phyloP scores from a whole-genome alignment of 2,329 filamentous ascomycete genomes.

The Chaetomiaceae sp. region DNA sequence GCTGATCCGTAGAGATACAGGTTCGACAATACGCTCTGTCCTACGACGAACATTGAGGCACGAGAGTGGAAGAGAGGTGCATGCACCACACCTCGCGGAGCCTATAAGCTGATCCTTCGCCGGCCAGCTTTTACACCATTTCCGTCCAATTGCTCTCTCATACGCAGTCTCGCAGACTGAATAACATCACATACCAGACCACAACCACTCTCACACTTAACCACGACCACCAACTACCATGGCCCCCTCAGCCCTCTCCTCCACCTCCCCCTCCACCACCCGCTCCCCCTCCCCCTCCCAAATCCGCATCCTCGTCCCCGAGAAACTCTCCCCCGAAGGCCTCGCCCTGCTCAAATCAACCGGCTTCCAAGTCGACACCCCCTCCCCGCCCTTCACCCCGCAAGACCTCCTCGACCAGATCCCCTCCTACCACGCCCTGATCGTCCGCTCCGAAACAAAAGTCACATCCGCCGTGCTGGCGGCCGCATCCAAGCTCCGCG shows the following conservation, averaged over 20 bases:
- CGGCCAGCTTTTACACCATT: neutral
- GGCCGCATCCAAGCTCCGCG: slow-evolving; percentile 65
- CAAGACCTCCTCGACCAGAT: slow-evolving; percentile 62
- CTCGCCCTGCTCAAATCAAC: slow-evolving; percentile 59
- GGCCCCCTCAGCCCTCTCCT: slow-evolving; percentile 29
- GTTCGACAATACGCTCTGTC: neutral
- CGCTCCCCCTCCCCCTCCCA: slow-evolving; percentile 15
- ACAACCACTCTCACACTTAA: neutral
- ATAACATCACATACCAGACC: neutral
- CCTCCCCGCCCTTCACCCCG: slow-evolving; percentile 53
- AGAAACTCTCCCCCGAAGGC: slow-evolving; percentile 77
- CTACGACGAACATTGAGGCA: too few species aligned
- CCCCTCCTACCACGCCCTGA: slow-evolving; percentile 67
- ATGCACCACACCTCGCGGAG: neutral
- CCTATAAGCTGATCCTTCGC: slow-evolving; percentile 3
- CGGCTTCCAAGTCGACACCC: slow-evolving; percentile 66
- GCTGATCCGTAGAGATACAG: neutral
- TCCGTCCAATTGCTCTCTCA: neutral
- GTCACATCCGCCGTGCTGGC: slow-evolving; percentile 65
- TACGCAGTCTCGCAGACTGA: neutral
- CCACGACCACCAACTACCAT: slow-evolving; percentile 13
- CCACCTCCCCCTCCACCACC: slow-evolving; percentile 18
- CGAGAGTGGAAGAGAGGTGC: neutral
- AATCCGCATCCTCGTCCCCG: slow-evolving; percentile 63
- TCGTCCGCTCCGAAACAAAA: slow-evolving; percentile 77